Evolutionary conservation across 208 protist species (phyloP).

Genomic region (Trichomonas gallinae): DNA sequence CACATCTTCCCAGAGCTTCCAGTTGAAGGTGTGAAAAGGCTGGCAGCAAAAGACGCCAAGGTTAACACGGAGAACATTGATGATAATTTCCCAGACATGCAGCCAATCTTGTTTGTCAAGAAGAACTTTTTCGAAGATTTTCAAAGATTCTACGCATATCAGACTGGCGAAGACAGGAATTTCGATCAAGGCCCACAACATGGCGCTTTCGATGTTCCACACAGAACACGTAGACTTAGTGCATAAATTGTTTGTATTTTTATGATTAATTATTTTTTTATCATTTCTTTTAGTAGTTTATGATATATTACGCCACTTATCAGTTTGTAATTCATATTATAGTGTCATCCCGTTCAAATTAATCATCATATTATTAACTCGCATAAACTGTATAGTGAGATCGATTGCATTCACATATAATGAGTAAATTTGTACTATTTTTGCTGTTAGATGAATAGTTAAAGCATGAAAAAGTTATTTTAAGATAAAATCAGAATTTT

Average conservation of each 20-base stretch:
- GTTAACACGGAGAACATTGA: background rate
- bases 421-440: too few species aligned
- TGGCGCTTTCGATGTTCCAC: background rate
- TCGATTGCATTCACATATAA: too few species aligned
- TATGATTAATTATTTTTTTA: too few species aligned
- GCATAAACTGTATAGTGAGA: too few species aligned
- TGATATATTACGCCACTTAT: too few species aligned
- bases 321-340: too few species aligned
- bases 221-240: background rate
- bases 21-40: background rate
- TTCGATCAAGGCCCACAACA: background rate
- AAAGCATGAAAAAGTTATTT: too few species aligned
- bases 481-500: too few species aligned
- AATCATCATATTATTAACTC: too few species aligned
- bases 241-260: background rate
- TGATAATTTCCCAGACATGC: background rate
- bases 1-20: background rate
- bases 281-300: too few species aligned
- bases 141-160: background rate
- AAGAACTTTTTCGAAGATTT: background rate
- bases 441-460: too few species aligned
- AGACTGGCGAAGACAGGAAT: background rate
- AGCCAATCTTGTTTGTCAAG: background rate
- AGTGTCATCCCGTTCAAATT: too few species aligned
- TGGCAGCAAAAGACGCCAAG: background rate